Conservation (phyloP, 2,329 filamentous ascomycete genomes). For the Aspergillus terreus region DNA sequence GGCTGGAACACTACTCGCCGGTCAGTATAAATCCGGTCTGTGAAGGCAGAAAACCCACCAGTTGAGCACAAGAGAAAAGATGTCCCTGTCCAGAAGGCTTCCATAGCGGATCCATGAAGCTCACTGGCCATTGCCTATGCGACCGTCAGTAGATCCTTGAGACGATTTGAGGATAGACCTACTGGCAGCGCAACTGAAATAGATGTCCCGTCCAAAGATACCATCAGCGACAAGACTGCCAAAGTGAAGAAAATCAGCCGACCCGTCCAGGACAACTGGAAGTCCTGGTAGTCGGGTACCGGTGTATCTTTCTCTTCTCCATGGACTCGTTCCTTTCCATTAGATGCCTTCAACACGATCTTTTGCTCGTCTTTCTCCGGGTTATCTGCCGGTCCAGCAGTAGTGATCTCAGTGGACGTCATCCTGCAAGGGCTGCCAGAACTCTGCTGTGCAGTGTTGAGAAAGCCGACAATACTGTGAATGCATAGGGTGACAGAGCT, state of each 20-base stretch:
- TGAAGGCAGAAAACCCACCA: conserved; percentile 19
- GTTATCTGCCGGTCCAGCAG: not conserved
- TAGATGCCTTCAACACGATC: not conserved
- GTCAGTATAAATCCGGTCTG: not conserved
- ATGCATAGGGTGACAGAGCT: not conserved
- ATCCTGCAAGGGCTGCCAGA: not conserved
- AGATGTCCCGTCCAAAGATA: conserved; percentile 63
- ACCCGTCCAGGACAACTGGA: conserved; percentile 7
- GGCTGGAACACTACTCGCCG: conserved; percentile 39
- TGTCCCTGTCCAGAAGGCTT: conserved; percentile 70
- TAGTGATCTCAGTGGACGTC: not conserved
- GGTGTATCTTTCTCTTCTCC: not conserved
- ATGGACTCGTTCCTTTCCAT: not conserved
- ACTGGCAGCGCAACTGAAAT: conserved; percentile 58
- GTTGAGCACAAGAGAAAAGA: conserved; percentile 64
- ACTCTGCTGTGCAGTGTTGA: not conserved
- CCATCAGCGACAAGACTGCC: conserved; percentile 56
- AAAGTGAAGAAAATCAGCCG: conserved; percentile 12
- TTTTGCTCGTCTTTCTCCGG: not conserved
- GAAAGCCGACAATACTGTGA: not conserved
- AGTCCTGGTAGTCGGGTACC: conserved; percentile 10
- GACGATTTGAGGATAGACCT: conserved; percentile 5
- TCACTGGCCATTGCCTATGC: conserved; percentile 48
- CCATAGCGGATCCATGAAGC: conserved; percentile 52
- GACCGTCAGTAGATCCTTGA: not conserved